Base-by-base conservation (phyloP, 768 basidiomycete genomes). In the Boletus subparvulus region DNA sequence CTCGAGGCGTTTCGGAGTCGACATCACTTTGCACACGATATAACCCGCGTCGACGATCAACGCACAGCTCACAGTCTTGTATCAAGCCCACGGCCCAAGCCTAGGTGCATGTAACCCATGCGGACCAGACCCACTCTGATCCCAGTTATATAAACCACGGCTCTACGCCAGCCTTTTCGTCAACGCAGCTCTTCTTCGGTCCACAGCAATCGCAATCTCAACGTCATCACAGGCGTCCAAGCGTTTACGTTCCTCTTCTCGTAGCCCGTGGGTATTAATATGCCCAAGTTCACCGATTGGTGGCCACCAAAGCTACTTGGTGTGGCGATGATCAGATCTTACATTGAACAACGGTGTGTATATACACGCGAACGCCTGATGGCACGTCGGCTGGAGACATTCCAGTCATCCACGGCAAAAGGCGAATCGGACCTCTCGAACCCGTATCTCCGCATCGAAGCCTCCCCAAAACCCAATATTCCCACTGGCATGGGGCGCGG, bases 1-100 rank as follows among this genome's bases (percentile, higher is more conserved):
- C 50, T 53, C 10, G 37, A 53, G 50, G 50, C 47, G 12, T 53
- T 24, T 41, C 52, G 54, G 54, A 28, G 37, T 28, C 47, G 33
- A 35, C 35, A 48, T n/a, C 33, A 26, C 26, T 26, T 52, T 46
- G 32, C 35, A 39, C 28, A 37, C 35, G 11, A 28, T 3, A 28
- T 26, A n/a, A 14, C 10, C 19, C 49, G 26, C 26, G 28, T 28
- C 17, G 32, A 8, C 16, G 54, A 55, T 55, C 54, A 33, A 55
- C 54, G 40, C 36, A 24, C 50, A 10, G 37, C 21, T 13, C 24
- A 7, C 43, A n/a, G n/a, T n/a, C n/a, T n/a, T n/a, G n/a, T n/a
- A n/a, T n/a, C n/a, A 48, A 19, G 12, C 28, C 19, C 52, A 19
- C 9, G 21, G 17, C 30, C 52, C 19, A 12, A 16, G 3, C 39